Conservation (phyloP, 148 eudicot species). For the Euryodendron excelsum region DNA sequence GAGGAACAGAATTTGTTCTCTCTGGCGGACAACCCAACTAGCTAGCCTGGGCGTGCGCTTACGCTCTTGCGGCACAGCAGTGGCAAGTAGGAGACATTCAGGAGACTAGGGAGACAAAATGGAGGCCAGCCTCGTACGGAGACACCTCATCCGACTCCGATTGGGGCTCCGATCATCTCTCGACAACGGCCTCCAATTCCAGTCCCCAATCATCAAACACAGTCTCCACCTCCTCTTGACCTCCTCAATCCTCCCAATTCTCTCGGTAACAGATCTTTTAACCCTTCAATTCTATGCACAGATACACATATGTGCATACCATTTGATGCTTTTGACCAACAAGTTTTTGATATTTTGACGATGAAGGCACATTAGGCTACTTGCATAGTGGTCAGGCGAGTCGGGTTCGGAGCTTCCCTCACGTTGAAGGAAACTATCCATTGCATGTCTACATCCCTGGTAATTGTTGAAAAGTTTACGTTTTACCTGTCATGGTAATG, state of each 20-base stretch:
- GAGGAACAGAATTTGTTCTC: too few relatives aligned
- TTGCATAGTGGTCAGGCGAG: constrained; percentile 36
- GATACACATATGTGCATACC: constrained; percentile 18
- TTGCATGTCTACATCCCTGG: constrained; percentile 92
- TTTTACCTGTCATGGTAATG: neutral
- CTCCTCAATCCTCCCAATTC: constrained; percentile 70
- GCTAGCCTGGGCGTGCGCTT: too few relatives aligned
- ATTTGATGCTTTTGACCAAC: constrained; percentile 15
- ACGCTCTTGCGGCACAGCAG: too few relatives aligned
- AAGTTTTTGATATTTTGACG: constrained; percentile 25
- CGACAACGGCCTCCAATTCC: neutral
- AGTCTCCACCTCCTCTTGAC: constrained; percentile 80
- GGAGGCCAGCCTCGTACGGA: constrained; percentile 88
- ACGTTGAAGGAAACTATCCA: constrained; percentile 87
- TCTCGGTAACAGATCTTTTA: constrained; percentile 31
- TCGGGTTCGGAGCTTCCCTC: constrained; percentile 84
- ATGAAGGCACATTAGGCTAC: constrained; percentile 41
- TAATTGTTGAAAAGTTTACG: neutral
- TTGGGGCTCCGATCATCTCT: constrained; percentile 26
- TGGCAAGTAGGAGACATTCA: neutral
- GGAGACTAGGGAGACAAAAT: constrained; percentile 28
- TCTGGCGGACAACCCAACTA: too few relatives aligned
- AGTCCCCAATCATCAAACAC: constrained; percentile 13
- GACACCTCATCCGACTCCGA: constrained; percentile 58
- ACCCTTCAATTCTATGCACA: constrained; percentile 22